Evolutionary conservation across 306 rosid species (phyloP), one percentile per base, ranked within the genome.

Genomic region (Macrotyloma uniflorum): DNA sequence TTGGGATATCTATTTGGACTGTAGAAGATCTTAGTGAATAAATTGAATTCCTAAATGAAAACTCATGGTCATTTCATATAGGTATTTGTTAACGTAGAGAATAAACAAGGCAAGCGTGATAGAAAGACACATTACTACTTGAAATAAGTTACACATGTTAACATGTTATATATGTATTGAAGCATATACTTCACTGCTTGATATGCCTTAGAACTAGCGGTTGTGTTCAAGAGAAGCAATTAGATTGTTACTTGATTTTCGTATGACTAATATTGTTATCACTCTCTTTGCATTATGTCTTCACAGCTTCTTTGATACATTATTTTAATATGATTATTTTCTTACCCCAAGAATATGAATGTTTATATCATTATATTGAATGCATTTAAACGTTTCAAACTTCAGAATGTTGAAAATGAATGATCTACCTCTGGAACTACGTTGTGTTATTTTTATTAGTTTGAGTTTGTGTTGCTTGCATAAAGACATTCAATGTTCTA

Each of bases 381-480:
- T 43, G 54, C 36, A 12, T 36, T 66, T 67, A 22, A 33, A 63
- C 8, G 13, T 59, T 61, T 24, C 10, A 45, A 74, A 58, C 69
- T 43, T 43, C 42, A 3, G 18, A 55, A 23, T 53, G 55, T 50
- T 43, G 26, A 43, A 57, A 42, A 9, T 7, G 2, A n/a, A 72
- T 33, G 47, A 6, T 24, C 42, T 36, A 40, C 45, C 43, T 58
- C 43, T 59, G 45, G 20, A 43, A 42, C 45, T n/a, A 8, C 28
- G 55, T 73, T 57, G 9, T 24, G 0, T 46, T 35, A 47, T 66
- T 32, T 62, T 63, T 18, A 63, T 26, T 33, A 20, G 49, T 75
- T 75, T 57, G 28, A 32, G 19, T 43, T 33, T 47, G 6, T 76
- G 23, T 15, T 22, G 72, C 65, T 64, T 64, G 80, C 80, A 32